Evolutionary conservation across 192 early-diverging fungal genomes (phyloP), one percentile per base, ranked within the genome.

Genomic region (Globomyces pollinis-pini): DNA sequence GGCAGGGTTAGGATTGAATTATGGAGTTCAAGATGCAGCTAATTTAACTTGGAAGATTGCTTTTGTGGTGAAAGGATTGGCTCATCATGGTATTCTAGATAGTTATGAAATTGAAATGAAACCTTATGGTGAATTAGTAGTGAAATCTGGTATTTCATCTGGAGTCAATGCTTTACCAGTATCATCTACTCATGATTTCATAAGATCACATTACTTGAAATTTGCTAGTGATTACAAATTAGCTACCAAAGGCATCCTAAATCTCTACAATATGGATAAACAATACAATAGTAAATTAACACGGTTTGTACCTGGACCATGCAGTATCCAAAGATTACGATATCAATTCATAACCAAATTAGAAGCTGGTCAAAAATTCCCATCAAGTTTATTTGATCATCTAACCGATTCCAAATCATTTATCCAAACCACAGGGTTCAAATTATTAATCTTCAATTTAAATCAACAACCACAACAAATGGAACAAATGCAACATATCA

Each of bases 41-140:
- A 74, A 74, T 45, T 7, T 77, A 24, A 72, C 62, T 0, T 77
- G 75, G 75, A 77, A 73, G 52, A 31, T 74, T n/a, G 75, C 60
- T 0, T 50, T 61, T 15, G 74, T 69, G 1, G 24, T 76, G 8
- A 55, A 55, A 4, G 31, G 31, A 9, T 11, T 21, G 12, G 34
- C 53, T 16, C 13, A 4, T 8, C 4, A 16, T 2, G 23, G 18
- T 8, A 9, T 55, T 20, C n/a, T 55, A 8, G 31, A 16, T 23
- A 55, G 23, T 2, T 55, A 55, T 23, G 53, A 3, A 0, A 20
- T 23, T 8, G 53, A 55, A 26, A 3, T 20, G 28, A 47, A 26
- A 16, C 13, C 13, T 18, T 12, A 43, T 0, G 41, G 41, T n/a
- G 41, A 43, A 5, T 5, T 12, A 18, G 13, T 43, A 43, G 20